These are phyloP conservation scores for Globisporangium barbulae DNA, from an alignment of 352 stramenopile species.

Conservation along the genomic window DNA sequence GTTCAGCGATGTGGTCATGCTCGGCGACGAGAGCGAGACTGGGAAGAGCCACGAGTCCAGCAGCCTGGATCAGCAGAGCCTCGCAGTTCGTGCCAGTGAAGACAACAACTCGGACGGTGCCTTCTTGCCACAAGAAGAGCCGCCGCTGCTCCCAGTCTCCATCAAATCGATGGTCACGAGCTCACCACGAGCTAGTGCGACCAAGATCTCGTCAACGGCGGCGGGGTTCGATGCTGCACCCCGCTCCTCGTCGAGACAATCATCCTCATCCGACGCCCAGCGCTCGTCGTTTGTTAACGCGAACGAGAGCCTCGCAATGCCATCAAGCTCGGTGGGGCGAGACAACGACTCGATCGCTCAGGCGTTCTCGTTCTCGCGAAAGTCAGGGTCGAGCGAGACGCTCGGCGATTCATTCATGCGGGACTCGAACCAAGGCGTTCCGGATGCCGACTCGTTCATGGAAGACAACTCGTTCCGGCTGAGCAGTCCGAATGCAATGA, in stretches of 20 bases:
- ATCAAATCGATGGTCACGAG: neutral
- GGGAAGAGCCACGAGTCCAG: constrained; percentile 8
- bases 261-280: neutral
- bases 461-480: neutral
- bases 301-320: neutral
- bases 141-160: neutral
- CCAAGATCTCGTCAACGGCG: neutral
- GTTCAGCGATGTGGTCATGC: constrained; percentile 11
- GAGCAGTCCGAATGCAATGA: constrained; percentile 5
- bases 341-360: neutral
- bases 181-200: neutral
- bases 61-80: constrained; percentile 3
- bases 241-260: neutral
- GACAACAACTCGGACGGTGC: neutral
- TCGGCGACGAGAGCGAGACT: constrained; percentile 7
- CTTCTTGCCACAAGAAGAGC: neutral
- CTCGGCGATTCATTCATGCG: neutral
- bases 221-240: neutral
- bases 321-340: neutral
- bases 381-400: neutral
- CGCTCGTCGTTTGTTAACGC: neutral
- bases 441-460: neutral
- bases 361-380: neutral
- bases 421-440: neutral
- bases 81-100: neutral